Conservation (phyloP, 805 yeast species). For the Pichia nanzhaoensis region DNA sequence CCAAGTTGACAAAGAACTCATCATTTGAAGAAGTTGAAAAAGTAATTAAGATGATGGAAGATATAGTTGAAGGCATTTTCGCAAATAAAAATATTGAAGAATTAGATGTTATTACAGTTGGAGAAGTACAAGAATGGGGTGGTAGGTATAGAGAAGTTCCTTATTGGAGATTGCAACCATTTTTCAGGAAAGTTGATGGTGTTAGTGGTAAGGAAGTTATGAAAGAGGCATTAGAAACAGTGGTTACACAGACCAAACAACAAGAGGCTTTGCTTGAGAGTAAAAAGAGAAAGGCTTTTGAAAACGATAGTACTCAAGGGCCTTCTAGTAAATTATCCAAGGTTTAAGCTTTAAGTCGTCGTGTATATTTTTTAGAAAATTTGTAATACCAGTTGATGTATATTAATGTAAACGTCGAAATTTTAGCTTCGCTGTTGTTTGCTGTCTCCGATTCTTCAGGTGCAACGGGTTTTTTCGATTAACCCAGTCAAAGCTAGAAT, state of each 20-base stretch:
- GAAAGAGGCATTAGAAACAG: constrained; percentile 13
- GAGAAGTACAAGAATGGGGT: constrained; percentile 62
- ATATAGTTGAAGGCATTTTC: constrained; percentile 51
- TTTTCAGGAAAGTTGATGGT: constrained; percentile 86
- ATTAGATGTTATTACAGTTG: constrained; percentile 48
- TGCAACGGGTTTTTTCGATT: no score
- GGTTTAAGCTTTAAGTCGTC: background rate
- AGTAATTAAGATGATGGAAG: constrained; percentile 62
- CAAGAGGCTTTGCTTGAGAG: constrained; percentile 9
- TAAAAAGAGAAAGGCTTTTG: constrained; percentile 11
- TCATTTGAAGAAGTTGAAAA: constrained; percentile 41
- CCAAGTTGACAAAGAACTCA: constrained; percentile 36
- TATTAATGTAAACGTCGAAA: no score
- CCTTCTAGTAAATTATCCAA: constrained; percentile 3
- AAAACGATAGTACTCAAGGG: background rate
- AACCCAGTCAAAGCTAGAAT: no score
- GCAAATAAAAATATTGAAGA: constrained; percentile 44
- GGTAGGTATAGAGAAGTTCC: constrained; percentile 78
- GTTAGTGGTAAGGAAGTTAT: constrained; percentile 41
- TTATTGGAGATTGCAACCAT: constrained; percentile 95
- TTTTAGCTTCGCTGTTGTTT: no score
- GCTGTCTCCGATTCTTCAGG: no score
- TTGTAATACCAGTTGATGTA: no score
- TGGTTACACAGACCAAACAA: constrained; percentile 12
- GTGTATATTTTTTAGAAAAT: no score